Percentiles rank a stretch among this genome's conserved stretches.
These are phyloP conservation scores for Cinchona pubescens DNA, from an alignment of 257 asterid genomes.

Conservation along the genomic window DNA sequence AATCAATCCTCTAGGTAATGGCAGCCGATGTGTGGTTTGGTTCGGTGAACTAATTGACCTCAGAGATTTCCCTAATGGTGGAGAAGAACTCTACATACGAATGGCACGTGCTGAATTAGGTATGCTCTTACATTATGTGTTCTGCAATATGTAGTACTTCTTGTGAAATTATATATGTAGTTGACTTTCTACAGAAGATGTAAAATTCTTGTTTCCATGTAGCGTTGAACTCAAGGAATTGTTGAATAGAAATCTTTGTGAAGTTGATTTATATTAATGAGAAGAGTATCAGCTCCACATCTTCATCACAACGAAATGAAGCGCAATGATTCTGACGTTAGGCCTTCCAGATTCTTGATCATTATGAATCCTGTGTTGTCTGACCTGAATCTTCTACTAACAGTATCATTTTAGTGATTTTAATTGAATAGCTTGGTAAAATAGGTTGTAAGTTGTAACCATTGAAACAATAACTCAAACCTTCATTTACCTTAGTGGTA, in stretches of 20 bases:
- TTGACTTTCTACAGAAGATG: background rate
- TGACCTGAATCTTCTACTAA: background rate
- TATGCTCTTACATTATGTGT: background rate
- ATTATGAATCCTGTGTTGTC: background rate
- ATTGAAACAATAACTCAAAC: background rate
- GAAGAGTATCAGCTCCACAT: background rate
- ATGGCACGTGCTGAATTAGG: slow-evolving; percentile 31
- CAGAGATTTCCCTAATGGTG: slow-evolving; percentile 8
- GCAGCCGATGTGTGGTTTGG: slow-evolving; percentile 36
- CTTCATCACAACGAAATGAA: background rate
- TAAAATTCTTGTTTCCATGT: background rate
- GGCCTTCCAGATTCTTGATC: background rate
- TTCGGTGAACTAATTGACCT: slow-evolving; percentile 25
- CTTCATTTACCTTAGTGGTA: background rate
- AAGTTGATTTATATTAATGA: background rate
- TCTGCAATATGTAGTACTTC: background rate
- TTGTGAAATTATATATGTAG: background rate
- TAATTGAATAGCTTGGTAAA: background rate
- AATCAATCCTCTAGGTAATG: slow-evolving; percentile 19
- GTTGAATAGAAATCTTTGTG: background rate
- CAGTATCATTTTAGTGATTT: background rate
- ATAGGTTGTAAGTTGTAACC: background rate
- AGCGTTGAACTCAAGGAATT: background rate
- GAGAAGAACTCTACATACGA: slow-evolving; percentile 28
- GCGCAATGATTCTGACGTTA: background rate